Evolutionary conservation across 352 stramenopile genomes (phyloP).

Genomic region (Pythium volutum): DNA sequence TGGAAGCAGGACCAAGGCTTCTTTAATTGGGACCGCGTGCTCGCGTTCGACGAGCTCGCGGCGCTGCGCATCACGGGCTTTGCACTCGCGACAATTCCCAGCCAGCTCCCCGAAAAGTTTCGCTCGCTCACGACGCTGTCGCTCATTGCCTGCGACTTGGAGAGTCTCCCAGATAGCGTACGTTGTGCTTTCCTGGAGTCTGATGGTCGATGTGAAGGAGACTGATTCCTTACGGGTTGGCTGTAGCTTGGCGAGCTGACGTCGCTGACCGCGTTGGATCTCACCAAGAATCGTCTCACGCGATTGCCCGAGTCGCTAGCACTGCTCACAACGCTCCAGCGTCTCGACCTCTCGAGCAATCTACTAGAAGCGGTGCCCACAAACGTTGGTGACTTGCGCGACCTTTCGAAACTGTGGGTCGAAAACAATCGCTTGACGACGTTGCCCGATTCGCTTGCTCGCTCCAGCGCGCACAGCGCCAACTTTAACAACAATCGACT

Average conservation of each 20-base stretch:
- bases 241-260: constrained; percentile 35
- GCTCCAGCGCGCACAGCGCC: constrained; percentile 27
- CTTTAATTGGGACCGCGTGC: constrained; percentile 50
- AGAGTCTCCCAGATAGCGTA: constrained; percentile 49
- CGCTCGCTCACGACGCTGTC: constrained; percentile 43
- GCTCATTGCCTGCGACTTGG: constrained; percentile 44
- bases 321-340: constrained; percentile 30
- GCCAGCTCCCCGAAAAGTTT: constrained; percentile 27
- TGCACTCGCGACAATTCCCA: constrained; percentile 31
- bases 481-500: constrained; percentile 52
- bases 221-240: too few relatives aligned
- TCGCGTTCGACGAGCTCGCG: constrained; percentile 39
- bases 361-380: constrained; percentile 39
- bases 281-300: constrained; percentile 59
- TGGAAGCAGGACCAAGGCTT: constrained; percentile 57
- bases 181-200: too few relatives aligned
- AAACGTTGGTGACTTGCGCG: constrained; percentile 35
- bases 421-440: constrained; percentile 48
- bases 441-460: constrained; percentile 44
- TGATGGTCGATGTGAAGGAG: too few relatives aligned
- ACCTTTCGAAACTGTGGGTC: constrained; percentile 43
- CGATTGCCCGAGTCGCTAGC: constrained; percentile 47
- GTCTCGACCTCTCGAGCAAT: constrained; percentile 56
- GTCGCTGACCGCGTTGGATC: constrained; percentile 43
- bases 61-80: constrained; percentile 56